Evolutionary conservation across 2,329 filamentous ascomycete genomes (phyloP), one percentile per base, ranked within the genome.

Genomic region (Fusarium lateritium): DNA sequence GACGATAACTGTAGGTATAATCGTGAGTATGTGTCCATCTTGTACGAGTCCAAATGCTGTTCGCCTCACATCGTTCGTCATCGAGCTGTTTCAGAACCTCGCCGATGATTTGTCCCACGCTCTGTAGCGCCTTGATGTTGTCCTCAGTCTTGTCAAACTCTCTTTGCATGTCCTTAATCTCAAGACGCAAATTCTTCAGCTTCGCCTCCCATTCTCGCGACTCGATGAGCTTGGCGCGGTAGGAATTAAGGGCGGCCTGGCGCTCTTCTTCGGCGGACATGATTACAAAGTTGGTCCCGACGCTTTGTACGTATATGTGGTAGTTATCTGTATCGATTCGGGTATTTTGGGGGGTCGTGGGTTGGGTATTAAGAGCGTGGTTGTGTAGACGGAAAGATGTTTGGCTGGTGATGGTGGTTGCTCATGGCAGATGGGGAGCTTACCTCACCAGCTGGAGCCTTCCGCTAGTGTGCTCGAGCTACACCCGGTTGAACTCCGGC

Each of bases 141-240:
- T 99, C 97, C 80, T 99, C 96, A 55, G 96, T 98, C 73, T 95
- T 90, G 80, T 99, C 95, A 77, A 94, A 99, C 76, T 98, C 94
- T 78, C 92, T 94, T 79, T 97, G 94, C 56, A 98, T 83, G 63
- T 92, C 94, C 85, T 98, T 99, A 81, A 99, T 98, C 74, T 98
- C 96, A 82, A 97, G 85, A 68, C 96, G 93, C 75, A 99, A 85
- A 54, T 91, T 89, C 85, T 98, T 99, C 66, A 99, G 89, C 87
- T 98, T 99, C 53, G 95, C 92, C 82, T 99, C 97, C 94, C 94
- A 98, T 87, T 99, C 96, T 82, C 97, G 90, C 75, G 97, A 97
- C 82, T 99, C 95, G 77, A 98, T 88, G 75, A 95, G 88, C 84
- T 93, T 94, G 66, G 86, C 83, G 79, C 93, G 93, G 85, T 94